Conservation (phyloP, 225 moss, liverwort and hornwort species). For the Marchantia paleacea region DNA sequence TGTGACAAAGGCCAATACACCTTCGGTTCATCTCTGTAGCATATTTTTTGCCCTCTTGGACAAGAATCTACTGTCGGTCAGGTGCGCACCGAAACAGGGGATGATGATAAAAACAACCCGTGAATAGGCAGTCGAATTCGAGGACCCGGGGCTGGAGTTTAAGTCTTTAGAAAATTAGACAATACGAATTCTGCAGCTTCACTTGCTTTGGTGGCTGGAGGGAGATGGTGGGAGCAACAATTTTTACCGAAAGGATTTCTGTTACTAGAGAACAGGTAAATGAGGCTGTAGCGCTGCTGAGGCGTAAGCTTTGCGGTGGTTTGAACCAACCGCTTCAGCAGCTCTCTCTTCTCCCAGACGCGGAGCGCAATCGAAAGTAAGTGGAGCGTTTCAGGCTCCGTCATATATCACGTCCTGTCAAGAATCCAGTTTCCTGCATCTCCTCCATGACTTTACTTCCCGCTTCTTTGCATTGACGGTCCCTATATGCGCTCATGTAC, state of each 20-base stretch:
- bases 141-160: too few species aligned
- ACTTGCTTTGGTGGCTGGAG: neutral
- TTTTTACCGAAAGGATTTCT: conserved; percentile 11
- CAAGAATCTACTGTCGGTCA: too few species aligned
- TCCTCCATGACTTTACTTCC: neutral
- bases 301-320: conserved; percentile 59
- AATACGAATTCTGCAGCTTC: neutral
- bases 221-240: conserved; percentile 17
- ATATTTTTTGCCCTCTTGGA: too few species aligned
- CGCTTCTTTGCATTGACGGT: neutral
- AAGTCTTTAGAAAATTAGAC: too few species aligned
- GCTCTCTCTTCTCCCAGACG: conserved; percentile 56
- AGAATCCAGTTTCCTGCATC: too few species aligned
- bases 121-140: too few species aligned
- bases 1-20: too few species aligned
- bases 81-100: too few species aligned
- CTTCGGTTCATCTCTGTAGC: too few species aligned
- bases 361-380: conserved; percentile 61
- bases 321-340: conserved; percentile 23
- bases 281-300: conserved; percentile 56
- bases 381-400: neutral
- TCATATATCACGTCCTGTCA: neutral
- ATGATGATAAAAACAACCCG: too few species aligned
- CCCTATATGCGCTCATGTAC: conserved; percentile 2
- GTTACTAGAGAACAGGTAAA: conserved; percentile 48